Base-by-base conservation (phyloP, 176 grass and related monocot species). In the Oryza australiensis region DNA sequence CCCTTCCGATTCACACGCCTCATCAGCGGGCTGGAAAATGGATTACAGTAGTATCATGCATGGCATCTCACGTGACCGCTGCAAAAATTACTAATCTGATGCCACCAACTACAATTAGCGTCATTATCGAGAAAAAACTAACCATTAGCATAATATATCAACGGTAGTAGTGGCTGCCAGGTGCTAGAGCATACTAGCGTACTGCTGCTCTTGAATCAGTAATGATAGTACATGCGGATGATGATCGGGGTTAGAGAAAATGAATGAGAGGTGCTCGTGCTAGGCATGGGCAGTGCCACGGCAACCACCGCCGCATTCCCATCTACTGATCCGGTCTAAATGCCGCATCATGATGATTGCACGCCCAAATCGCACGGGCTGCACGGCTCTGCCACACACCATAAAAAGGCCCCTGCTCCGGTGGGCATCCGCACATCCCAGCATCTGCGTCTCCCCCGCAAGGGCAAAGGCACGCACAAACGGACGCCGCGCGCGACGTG, bases 1-100 rank as follows among this genome's bases (percentile, higher is more conserved):
- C 20, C 20, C 20, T n/a, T n/a, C 51, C 1, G 18, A n/a, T 55
- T 55, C 51, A 55, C 20, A 51, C 46, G 4, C 14, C 22, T 59
- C 55, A 9, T 62, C 26, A 32, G 68, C 69, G 34, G 1, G 43
- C 22, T 26, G 11, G 64, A 64, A 64, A 60, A 22, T 34, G 32
- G 20, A 60, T 60, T 55, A 22, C 18, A 22, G 15, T 18, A n/a
- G 10, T 10, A 26, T 42, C 14, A 7, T 65, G 60, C 70, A 49
- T 74, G 71, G 59, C n/a, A 12, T 27, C 32, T 70, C 81, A 84
- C 82, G 72, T 76, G 64, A 68, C 45, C 24, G 42, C 30, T 0
- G 53, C 72, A 53, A 68, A 73, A 73, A 49, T 26, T 55, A 62
- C 4, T 28, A 10, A 64, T 24, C 9, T 60, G 55, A 11, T 60